Evolutionary conservation across 139 green algal species (phyloP).

Genomic region (Chlorella sorokiniana): DNA sequence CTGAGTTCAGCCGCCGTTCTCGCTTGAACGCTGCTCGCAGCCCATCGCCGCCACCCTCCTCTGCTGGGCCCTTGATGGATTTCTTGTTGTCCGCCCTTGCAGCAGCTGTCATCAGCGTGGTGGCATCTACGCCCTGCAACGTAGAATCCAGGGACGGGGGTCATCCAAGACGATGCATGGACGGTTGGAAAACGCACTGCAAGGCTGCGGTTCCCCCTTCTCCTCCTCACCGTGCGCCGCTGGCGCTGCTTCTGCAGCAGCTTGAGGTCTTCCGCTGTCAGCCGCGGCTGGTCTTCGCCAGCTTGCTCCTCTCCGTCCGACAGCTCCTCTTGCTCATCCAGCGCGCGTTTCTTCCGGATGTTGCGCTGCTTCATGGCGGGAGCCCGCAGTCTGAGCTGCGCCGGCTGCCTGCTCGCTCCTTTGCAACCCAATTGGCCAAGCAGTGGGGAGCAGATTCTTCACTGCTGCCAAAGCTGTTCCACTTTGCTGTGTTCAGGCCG

Average conservation of each 20-base stretch:
- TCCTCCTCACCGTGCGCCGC: constrained; percentile 35
- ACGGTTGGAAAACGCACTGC: neutral
- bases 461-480: no score
- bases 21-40: constrained; percentile 54
- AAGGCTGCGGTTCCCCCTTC: no score
- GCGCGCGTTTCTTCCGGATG: constrained; percentile 36
- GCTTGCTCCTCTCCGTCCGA: constrained; percentile 12
- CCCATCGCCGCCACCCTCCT: neutral
- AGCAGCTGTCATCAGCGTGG: constrained; percentile 21
- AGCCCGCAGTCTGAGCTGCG: no score
- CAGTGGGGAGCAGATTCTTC: no score
- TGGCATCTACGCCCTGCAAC: constrained; percentile 45
- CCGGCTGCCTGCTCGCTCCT: no score
- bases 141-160: neutral
- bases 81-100: constrained; percentile 17
- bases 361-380: constrained; percentile 42
- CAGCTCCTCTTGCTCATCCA: constrained; percentile 33
- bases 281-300: neutral
- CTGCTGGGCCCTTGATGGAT: neutral
- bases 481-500: no score
- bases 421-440: no score
- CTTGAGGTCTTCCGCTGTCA: constrained; percentile 58
- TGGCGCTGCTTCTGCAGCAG: constrained; percentile 70
- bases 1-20: constrained; percentile 42
- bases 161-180: neutral